Evolutionary conservation across 148 eudicot species (phyloP).

Genomic region (Camellia lanceoleosa): DNA sequence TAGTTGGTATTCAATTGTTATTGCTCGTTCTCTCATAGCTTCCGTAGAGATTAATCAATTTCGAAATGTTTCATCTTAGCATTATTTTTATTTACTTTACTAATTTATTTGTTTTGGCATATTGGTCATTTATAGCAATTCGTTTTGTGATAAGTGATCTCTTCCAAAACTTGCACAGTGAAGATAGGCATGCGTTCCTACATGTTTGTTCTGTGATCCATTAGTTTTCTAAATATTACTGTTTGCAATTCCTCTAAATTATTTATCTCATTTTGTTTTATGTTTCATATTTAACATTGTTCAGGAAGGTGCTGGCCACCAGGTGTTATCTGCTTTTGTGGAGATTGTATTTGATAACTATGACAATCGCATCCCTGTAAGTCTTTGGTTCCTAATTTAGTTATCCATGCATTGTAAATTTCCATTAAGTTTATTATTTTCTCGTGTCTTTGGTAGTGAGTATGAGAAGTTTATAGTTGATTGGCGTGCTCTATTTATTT

Average conservation of each 20-base stretch:
- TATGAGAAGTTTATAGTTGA: not conserved
- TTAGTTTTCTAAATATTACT: not conserved
- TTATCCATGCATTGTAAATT: not conserved
- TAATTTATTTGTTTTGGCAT: not conserved
- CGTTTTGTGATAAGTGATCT: constrained; percentile 98
- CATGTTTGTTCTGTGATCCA: constrained; percentile 59
- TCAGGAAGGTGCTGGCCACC: constrained; percentile 98
- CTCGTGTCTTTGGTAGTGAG: not conserved
- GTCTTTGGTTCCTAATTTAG: not conserved
- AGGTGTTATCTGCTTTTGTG: constrained; percentile 90
- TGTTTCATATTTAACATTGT: constrained; percentile 5
- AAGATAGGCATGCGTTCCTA: constrained; percentile 85
- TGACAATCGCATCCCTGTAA: constrained; percentile 95
- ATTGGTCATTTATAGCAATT: constrained; percentile 53
- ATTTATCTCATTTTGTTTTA: constrained; percentile 13
- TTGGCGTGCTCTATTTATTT: too few species aligned
- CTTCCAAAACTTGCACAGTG: constrained; percentile 85
- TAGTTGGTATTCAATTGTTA: not conserved
- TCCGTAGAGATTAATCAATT: not conserved
- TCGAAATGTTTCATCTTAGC: not conserved
- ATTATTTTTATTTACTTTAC: not conserved
- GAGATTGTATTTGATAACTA: constrained; percentile 97
- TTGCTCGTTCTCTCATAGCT: constrained; percentile 9
- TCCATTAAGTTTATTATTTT: not conserved
- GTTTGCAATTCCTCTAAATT: constrained; percentile 11